Percentiles rank a stretch among this genome's conserved stretches.
phyloP scores from a whole-genome alignment of 2,329 filamentous ascomycete genomes.

The Exophiala calicioides region DNA sequence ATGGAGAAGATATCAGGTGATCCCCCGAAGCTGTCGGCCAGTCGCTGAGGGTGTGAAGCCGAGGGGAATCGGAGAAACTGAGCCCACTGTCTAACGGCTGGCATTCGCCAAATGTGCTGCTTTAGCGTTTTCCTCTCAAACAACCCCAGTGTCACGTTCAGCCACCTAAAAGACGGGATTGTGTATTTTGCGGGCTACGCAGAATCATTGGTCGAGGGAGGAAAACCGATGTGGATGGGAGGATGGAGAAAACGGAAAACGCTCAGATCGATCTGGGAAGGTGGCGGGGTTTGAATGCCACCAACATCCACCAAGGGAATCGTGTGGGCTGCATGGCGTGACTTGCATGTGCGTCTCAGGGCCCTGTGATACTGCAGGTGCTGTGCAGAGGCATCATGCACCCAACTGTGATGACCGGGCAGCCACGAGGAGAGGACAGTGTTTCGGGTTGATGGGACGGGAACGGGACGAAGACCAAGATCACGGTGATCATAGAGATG shows the following conservation, averaged over 20 bases:
- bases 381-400: too few species aligned
- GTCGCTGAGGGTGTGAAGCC: constrained; percentile 1
- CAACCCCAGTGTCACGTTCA: constrained; percentile 16
- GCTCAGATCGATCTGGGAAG: constrained; percentile 14
- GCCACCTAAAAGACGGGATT: constrained; percentile 10
- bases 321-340: background rate
- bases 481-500: too few species aligned
- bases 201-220: constrained; percentile 14
- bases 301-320: too few species aligned
- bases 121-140: constrained; percentile 15
- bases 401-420: too few species aligned
- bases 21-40: constrained; percentile 7
- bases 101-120: background rate
- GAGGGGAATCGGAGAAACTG: constrained; percentile 6
- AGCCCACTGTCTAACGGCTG: background rate
- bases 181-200: constrained; percentile 1
- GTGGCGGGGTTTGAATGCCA: constrained; percentile 11
- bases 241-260: constrained; percentile 7
- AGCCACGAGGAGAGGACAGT: background rate
- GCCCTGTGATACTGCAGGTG: background rate
- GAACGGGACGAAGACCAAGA: too few species aligned
- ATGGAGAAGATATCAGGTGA: constrained; percentile 15
- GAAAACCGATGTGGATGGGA: constrained; percentile 8
- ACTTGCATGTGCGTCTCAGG: background rate
- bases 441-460: too few species aligned